Base-by-base conservation (phyloP, 495 filamentous ascomycete species). In the Neurospora intermedia region DNA sequence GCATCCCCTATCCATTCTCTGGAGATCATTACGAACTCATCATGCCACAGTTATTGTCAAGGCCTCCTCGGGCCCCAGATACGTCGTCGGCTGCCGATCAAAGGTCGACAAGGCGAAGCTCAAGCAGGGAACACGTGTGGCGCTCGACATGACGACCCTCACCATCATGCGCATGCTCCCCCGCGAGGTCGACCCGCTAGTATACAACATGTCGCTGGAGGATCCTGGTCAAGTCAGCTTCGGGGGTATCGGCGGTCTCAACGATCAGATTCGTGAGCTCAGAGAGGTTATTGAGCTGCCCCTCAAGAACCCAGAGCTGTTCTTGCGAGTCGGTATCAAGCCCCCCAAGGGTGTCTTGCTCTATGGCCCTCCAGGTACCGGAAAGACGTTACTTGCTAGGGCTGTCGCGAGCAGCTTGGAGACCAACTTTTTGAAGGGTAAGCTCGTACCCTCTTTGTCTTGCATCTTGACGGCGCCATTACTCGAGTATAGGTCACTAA, bases 81-180 rank as follows among this genome's bases (percentile, higher is more conserved):
- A 99, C 82, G 96, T 99, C 69, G 96, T 99, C 79, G 96, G 96
- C 70, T 99, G 96, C 85, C 91, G 96, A 72, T 97, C 94, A 43
- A 98, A 98, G 83, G 96, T 99, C 76, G 96, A 98, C 83, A 98
- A 97, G 82, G 83, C 86, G 71, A 97, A 97, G 85, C 86, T 99
- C 77, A 98, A 98, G 87, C 96, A 99, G 84, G 96, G 96, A 75
- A 97, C 94, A 5, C 94, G 96, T 77, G 96, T 99, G 73, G 96
- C 96, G 59, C 92, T 99, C 71, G 96, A 99, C 81, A 99, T 99
- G 96, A 99, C 96, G 45, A 99, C 96, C 18, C 91, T 99, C 74
- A 99, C 96, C 39, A 99, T 99, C 82, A 99, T 99, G 96, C 93
- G 96, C 73, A 99, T 99, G 96, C 85, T 99, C 48, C 96, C 96